Evolutionary conservation across 176 grass and related monocot species (phyloP), one percentile per base, ranked within the genome.

Genomic region (Coix lacrymajobi): DNA sequence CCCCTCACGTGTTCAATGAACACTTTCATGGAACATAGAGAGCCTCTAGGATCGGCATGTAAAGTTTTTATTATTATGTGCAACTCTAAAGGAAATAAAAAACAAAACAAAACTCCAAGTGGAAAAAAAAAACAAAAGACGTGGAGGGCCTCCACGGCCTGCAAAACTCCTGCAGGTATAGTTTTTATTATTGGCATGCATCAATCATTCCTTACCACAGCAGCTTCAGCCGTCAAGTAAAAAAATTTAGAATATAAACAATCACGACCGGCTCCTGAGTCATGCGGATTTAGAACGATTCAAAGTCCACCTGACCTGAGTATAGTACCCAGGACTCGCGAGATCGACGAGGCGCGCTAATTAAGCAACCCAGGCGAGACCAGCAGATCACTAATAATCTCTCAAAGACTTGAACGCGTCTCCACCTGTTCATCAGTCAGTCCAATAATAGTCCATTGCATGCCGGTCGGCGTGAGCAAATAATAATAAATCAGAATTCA

Each of bases 321-420:
- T 34, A 75, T 34, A 75, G 16, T 25, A 25, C 41, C 8, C 14
- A 12, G 20, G 44, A 67, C 78, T 79, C 41, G 2, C 20, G 43
- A 66, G 20, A 49, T 15, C 26, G 19, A 48, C 11, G 57, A 29
- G 25, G 61, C 11, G n/a, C n/a, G n/a, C n/a, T n/a, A n/a, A n/a
- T n/a, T 24, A 24, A 36, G 34, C 51, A 31, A 14, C 8, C 66
- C 33, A 56, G 28, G 14, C 22, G 12, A 28, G 52, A 65, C 8
- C 31, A 25, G 74, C 26, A 45, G 2, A 39, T 13, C 66, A 25
- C 37, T 37, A 39, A 6, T 30, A 29, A 8, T 56, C 44, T 3
- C 57, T 60, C 10, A 1, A n/a, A 22, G 52, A 61, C 25, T 61
- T 88, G 81, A 75, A 85, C 69, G 56, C 73, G 41, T 79, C 86